Evolutionary conservation across 1,284 basidiomycete genomes (phyloP).

Genomic region (Ganoderma sp.): DNA sequence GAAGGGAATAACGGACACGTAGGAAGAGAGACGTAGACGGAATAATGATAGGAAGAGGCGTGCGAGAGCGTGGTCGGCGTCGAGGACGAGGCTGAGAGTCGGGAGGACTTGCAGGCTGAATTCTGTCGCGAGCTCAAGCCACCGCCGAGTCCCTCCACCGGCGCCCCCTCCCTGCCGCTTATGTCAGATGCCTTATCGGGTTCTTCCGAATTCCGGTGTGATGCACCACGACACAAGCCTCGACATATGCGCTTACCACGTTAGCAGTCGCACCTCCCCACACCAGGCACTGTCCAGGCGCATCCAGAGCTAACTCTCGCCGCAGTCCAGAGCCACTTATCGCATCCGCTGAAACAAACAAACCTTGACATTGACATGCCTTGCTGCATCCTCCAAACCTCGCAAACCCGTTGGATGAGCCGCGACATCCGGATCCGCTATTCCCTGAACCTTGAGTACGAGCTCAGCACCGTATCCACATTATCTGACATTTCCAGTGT

Average conservation of each 20-base stretch:
- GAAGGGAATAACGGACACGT: not conserved
- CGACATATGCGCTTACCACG: not conserved
- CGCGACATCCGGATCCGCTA: no score
- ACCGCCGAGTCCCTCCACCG: slow-evolving; percentile 1
- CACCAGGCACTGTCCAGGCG: not conserved
- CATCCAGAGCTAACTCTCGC: not conserved
- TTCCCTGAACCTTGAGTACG: no score
- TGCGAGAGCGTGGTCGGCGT: not conserved
- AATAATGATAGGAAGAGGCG: slow-evolving; percentile 17
- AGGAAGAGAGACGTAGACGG: not conserved
- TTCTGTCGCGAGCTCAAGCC: slow-evolving; percentile 13
- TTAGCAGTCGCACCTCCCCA: not conserved
- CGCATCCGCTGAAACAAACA: not conserved
- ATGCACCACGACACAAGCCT: not conserved
- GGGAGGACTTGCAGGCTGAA: slow-evolving; percentile 7
- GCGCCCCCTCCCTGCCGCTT: slow-evolving; percentile 3
- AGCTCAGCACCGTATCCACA: no score
- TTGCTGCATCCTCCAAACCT: no score
- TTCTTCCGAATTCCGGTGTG: not conserved
- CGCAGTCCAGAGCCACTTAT: not conserved
- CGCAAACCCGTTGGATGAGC: no score
- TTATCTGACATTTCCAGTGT: no score
- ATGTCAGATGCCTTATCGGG: slow-evolving; percentile 6
- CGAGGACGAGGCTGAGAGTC: not conserved
- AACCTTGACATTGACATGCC: no score